Evolutionary conservation across 495 filamentous ascomycete genomes (phyloP).

Genomic region (Cercophora samala): DNA sequence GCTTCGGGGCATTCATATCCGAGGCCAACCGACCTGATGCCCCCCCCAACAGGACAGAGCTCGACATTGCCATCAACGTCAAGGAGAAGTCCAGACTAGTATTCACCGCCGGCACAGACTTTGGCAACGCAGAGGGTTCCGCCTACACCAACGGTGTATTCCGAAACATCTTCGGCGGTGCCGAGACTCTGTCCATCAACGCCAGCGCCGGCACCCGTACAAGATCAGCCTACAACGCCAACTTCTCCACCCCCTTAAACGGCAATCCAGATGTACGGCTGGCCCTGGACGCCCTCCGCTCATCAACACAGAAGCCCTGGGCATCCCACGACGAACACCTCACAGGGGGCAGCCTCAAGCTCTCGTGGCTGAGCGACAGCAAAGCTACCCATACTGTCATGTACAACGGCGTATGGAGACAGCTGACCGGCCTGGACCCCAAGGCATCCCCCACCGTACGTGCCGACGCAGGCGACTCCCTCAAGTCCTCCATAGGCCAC

Average conservation of each 20-base stretch:
- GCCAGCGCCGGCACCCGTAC: slow-evolving; percentile 86
- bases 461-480: slow-evolving; percentile 81
- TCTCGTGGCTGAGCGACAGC: slow-evolving; percentile 63
- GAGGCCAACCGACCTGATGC: slow-evolving; percentile 49
- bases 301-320: slow-evolving; percentile 80
- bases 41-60: slow-evolving; percentile 62
- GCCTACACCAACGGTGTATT: slow-evolving; percentile 79
- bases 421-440: slow-evolving; percentile 70
- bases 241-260: slow-evolving; percentile 71
- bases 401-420: slow-evolving; percentile 81
- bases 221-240: slow-evolving; percentile 79
- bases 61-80: slow-evolving; percentile 72
- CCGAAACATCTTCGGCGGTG: slow-evolving; percentile 92
- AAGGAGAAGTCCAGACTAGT: slow-evolving; percentile 74
- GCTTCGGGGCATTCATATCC: slow-evolving; percentile 77
- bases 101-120: slow-evolving; percentile 87
- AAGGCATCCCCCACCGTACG: slow-evolving; percentile 77
- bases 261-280: slow-evolving; percentile 76
- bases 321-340: slow-evolving; percentile 88
- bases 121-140: slow-evolving; percentile 86
- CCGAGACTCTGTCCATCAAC: slow-evolving; percentile 77
- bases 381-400: slow-evolving; percentile 68
- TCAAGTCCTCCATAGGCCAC: slow-evolving; percentile 82
- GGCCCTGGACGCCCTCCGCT: slow-evolving; percentile 72
- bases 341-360: slow-evolving; percentile 72